A percentile compares a stretch with the other conserved stretches of the same genome.
phyloP scores from a whole-genome alignment of 176 grass and related monocot species.

The Lolium multiflorum region DNA sequence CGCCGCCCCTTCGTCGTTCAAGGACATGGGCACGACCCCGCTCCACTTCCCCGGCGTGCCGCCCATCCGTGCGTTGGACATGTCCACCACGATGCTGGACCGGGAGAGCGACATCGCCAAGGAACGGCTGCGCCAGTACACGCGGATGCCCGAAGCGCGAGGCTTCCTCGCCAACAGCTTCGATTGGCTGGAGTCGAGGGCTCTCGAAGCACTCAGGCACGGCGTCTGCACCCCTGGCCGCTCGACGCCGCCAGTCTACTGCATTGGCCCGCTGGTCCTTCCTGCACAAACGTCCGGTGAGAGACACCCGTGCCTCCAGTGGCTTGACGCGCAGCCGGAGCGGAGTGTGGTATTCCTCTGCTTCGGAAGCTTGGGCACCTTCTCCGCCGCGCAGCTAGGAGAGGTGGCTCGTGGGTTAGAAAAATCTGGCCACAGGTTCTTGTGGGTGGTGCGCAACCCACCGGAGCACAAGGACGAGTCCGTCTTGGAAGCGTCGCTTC shows the following conservation, averaged over 20 bases:
- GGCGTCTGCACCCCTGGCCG: conserved; percentile 10
- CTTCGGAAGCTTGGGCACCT: conserved; percentile 40
- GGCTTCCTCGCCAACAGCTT: conserved; percentile 9
- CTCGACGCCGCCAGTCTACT: conserved; percentile 14
- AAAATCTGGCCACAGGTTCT: conserved; percentile 40
- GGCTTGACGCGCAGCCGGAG: conserved; percentile 51
- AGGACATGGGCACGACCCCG: neutral
- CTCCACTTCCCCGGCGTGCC: conserved; percentile 16
- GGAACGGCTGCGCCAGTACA: conserved; percentile 2
- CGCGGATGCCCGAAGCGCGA: conserved; percentile 1
- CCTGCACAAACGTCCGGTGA: neutral
- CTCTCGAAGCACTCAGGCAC: conserved; percentile 9
- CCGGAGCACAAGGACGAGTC: neutral
- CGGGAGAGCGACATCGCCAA: conserved; percentile 9
- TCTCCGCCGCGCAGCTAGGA: neutral
- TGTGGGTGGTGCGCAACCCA: conserved; percentile 47
- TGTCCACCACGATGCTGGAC: neutral
- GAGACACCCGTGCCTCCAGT: conserved; percentile 43
- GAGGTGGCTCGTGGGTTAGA: conserved; percentile 24
- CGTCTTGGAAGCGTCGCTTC: neutral
- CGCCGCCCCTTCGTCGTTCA: conserved; percentile 1
- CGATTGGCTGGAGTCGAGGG: conserved; percentile 13
- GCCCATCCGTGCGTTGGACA: conserved; percentile 12
- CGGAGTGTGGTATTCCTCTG: conserved; percentile 55
- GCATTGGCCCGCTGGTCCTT: conserved; percentile 26